Evolutionary conservation across 2,329 filamentous ascomycete species (phyloP).

Genomic region (Hypoxylon sp.): DNA sequence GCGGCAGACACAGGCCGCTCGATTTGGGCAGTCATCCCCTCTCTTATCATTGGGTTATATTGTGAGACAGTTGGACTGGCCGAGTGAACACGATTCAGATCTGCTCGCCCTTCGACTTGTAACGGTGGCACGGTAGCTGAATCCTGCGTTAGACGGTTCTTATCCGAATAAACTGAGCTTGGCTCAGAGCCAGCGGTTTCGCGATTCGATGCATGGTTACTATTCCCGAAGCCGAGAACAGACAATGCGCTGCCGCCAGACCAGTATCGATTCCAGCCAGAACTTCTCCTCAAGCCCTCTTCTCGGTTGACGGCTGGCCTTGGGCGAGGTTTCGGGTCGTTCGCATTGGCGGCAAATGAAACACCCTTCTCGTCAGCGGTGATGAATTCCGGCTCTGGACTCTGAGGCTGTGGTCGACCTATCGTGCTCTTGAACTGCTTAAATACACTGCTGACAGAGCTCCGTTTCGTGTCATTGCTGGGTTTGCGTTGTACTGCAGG

Average conservation of each 20-base stretch:
- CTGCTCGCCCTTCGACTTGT: slow-evolving; percentile 71
- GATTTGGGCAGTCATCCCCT: slow-evolving; percentile 72
- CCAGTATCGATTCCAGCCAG: slow-evolving; percentile 83
- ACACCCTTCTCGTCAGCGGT: slow-evolving; percentile 40
- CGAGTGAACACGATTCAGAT: slow-evolving; percentile 74
- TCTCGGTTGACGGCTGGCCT: slow-evolving; percentile 53
- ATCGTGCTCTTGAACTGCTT: slow-evolving; percentile 74
- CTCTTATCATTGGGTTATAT: slow-evolving; percentile 64
- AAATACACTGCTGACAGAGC: slow-evolving; percentile 66
- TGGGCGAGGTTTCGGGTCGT: slow-evolving; percentile 52
- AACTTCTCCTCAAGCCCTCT: slow-evolving; percentile 69
- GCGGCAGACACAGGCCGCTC: slow-evolving; percentile 67
- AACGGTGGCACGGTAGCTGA: slow-evolving; percentile 79
- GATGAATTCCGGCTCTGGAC: slow-evolving; percentile 49
- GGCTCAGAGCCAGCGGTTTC: slow-evolving; percentile 67
- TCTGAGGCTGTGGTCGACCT: slow-evolving; percentile 70
- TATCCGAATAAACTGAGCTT: slow-evolving; percentile 68
- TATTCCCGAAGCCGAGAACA: slow-evolving; percentile 70
- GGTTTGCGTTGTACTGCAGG: slow-evolving; percentile 62
- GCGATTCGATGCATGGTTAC: slow-evolving; percentile 56
- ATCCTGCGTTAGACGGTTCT: slow-evolving; percentile 68
- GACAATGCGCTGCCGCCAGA: slow-evolving; percentile 78
- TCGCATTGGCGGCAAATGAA: slow-evolving; percentile 41
- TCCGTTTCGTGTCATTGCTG: slow-evolving; percentile 68
- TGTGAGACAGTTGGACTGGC: slow-evolving; percentile 77